Percentiles rank a stretch among this genome's conserved stretches.
Evolutionary conservation across 1,284 basidiomycete species (phyloP).

Genomic region (Leccinum huronense): DNA sequence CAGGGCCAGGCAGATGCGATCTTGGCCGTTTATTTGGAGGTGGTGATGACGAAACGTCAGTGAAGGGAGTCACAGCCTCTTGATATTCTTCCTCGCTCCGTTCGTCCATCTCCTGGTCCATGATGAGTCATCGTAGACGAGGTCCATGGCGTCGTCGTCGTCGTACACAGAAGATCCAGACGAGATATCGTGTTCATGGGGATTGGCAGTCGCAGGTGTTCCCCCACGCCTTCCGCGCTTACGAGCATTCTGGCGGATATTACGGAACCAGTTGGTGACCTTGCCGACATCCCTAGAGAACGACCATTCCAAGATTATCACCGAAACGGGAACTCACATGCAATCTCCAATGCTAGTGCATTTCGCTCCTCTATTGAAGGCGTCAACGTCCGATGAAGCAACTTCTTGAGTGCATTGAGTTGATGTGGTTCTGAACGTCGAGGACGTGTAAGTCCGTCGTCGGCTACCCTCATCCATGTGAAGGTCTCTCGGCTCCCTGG

Average conservation of each 20-base stretch:
- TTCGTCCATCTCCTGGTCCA: conserved; percentile 45
- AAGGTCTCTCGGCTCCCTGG: conserved; percentile 31
- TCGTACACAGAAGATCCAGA: conserved; percentile 49
- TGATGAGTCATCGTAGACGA: conserved; percentile 33
- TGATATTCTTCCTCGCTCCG: conserved; percentile 67
- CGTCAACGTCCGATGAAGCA: conserved; percentile 66
- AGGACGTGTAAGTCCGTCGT: conserved; percentile 43
- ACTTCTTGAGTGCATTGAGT: conserved; percentile 66
- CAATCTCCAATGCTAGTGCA: conserved; percentile 66
- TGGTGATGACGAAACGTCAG: conserved; percentile 54
- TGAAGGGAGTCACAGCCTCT: conserved; percentile 69
- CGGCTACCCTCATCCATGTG: conserved; percentile 31
- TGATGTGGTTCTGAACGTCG: conserved; percentile 72
- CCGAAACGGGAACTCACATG: conserved; percentile 47
- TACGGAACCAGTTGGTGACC: conserved; percentile 85
- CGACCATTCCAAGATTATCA: background rate
- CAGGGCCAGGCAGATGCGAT: conserved; percentile 26
- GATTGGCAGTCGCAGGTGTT: conserved; percentile 40
- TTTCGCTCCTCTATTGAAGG: conserved; percentile 76
- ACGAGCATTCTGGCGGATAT: conserved; percentile 69
- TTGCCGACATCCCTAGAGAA: conserved; percentile 67
- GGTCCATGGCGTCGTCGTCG: conserved; percentile 44
- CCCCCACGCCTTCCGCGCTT: conserved; percentile 54
- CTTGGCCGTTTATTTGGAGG: conserved; percentile 34
- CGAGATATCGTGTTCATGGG: conserved; percentile 49